A percentile compares a stretch with the other conserved stretches of the same genome.
phyloP scores from a whole-genome alignment of 2,329 filamentous ascomycete species.

The Fusarium irregulare region DNA sequence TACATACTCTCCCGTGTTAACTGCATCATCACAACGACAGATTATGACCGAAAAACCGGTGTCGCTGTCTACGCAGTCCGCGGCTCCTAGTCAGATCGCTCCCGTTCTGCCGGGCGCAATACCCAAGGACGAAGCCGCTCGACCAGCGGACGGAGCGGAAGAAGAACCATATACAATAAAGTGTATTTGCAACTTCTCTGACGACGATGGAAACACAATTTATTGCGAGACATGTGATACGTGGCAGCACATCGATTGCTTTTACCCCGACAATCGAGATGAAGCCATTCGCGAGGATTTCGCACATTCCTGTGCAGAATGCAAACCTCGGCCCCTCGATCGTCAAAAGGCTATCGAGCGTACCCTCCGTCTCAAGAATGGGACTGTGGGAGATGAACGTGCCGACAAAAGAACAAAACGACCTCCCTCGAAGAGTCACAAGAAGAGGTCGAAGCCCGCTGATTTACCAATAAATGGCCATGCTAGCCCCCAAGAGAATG shows the following conservation, averaged over 20 bases:
- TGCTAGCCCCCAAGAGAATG: conserved; percentile 66
- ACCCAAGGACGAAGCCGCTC: conserved; percentile 55
- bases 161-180: conserved; percentile 95
- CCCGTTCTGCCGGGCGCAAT: conserved; percentile 48
- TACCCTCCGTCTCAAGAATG: conserved; percentile 67
- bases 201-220: conserved; percentile 98
- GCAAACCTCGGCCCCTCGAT: conserved; percentile 82
- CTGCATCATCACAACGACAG: conserved; percentile 56
- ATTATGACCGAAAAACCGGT: conserved; percentile 72
- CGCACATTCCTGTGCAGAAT: conserved; percentile 89
- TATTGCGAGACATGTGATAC: conserved; percentile 96
- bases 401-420: conserved; percentile 80
- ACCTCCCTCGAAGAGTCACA: conserved; percentile 81
- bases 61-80: conserved; percentile 65
- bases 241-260: conserved; percentile 98
- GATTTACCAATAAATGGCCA: conserved; percentile 76
- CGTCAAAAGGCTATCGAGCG: conserved; percentile 78
- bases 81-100: conserved; percentile 65
- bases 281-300: conserved; percentile 77
- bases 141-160: conserved; percentile 65
- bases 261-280: conserved; percentile 80
- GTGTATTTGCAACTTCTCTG: conserved; percentile 93
- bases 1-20: conserved; percentile 53
- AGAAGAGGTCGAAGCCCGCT: conserved; percentile 84
- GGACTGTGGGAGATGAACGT: conserved; percentile 58